Evolutionary conservation across 495 filamentous ascomycete genomes (phyloP), one percentile per base, ranked within the genome.

Genomic region (Aspergillus affinis): DNA sequence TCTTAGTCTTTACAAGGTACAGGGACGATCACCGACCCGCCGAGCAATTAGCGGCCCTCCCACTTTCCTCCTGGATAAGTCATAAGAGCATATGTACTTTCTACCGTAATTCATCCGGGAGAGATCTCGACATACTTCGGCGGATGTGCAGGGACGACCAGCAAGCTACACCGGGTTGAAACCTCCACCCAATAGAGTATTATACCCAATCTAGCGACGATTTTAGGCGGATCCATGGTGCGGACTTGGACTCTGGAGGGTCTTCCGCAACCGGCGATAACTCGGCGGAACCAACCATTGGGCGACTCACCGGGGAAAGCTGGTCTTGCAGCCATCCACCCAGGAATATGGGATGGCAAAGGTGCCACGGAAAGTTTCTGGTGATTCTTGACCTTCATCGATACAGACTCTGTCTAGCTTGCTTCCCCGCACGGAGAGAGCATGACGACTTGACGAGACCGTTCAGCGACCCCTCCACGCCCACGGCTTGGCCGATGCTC

Each of bases 341-440:
- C 23, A 26, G 23, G 23, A 26, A 26, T 26, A 26, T n/a, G n/a
- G n/a, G n/a, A n/a, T n/a, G n/a, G n/a, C n/a, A n/a, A n/a, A n/a
- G n/a, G n/a, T n/a, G n/a, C n/a, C n/a, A n/a, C n/a, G 23, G 23
- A 26, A 4, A 26, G 23, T 26, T 26, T 26, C 23, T 26, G 23
- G 4, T 26, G 23, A 2, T 26, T 26, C 23, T n/a, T n/a, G n/a
- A n/a, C n/a, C n/a, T n/a, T n/a, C n/a, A n/a, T n/a, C n/a, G n/a
- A n/a, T n/a, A n/a, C n/a, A n/a, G n/a, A n/a, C n/a, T n/a, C n/a
- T n/a, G n/a, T n/a, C n/a, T n/a, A n/a, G n/a, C n/a, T 10, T 41
- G 36, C 51, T 36, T 32, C 54, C 54, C 54, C 54, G 54, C 54
- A 57, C 44, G 23, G 23, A n/a, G n/a, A n/a, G n/a, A 26, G 23